Base-by-base conservation (phyloP, 768 basidiomycete genomes). In the Chiua virens region DNA sequence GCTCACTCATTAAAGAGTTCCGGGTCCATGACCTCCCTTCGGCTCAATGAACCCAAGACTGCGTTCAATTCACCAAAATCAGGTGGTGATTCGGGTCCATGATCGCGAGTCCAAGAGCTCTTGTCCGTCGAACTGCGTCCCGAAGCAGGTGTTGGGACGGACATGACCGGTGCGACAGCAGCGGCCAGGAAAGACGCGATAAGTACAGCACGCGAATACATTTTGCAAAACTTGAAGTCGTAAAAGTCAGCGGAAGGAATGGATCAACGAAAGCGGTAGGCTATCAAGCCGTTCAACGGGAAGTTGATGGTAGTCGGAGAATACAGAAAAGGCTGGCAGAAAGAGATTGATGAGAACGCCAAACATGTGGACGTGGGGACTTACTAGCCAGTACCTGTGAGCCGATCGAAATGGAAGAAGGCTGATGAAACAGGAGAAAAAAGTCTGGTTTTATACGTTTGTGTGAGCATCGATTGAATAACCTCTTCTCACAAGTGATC, bases 341-440 rank as follows among this genome's bases (percentile, higher is more conserved):
- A 13, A 23, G 13, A 3, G 10, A 30, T 8, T 20, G n/a, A 15
- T 32, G 21, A 48, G 39, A 8, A 22, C 8, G 22, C 21, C 18
- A 7, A 23, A 1, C 2, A 8, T 30, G 17, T 22, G 6, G n/a
- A 46, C 27, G 21, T 21, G 17, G 10, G 6, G 6, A 46, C 46
- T 30, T 21, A 39, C 47, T 22, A 48, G 18, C 39, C 30, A 41
- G 47, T 41, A 41, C 47, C 47, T 48, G 39, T 32, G n/a, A n/a
- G n/a, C n/a, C n/a, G n/a, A n/a, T n/a, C n/a, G n/a, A n/a, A n/a
- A n/a, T n/a, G n/a, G n/a, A 30, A 23, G 30, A 23, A 34, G 17
- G 38, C 30, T 13, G 30, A 30, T 30, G 13, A 30, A 30, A 30
- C 30, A 14, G 30, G 13, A 30, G 28, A 2, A 28, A 28, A 28